Evolutionary conservation across 176 grass and related monocot genomes (phyloP), one percentile per base, ranked within the genome.

Genomic region (Carex myosuroides): DNA sequence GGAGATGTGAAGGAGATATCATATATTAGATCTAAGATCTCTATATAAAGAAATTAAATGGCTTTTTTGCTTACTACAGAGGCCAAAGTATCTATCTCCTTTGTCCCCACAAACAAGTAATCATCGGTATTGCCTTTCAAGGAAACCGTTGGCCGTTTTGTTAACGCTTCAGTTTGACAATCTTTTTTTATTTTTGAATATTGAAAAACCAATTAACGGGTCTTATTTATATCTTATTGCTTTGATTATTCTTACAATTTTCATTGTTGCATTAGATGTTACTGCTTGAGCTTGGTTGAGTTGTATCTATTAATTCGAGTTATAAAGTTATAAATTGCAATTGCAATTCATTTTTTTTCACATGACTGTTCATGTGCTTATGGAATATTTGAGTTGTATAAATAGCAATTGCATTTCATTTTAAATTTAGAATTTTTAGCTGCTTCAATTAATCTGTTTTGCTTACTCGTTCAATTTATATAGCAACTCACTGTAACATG

Each of bases 81-180:
- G 50, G 13, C 24, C 73, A 56, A 77, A 77, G 73, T 77, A 77
- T 77, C 73, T 77, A 56, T 77, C 73, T 77, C 26, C 13, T 8
- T 77, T 77, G 73, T 77, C 50, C 50, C 50, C 21, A 52, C 42
- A 73, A 73, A 75, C 70, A 75, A 75, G 44, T 26, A 74, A 74
- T 1, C 18, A 71, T 46, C 20, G 17, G 42, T 37, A 3, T 29
- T 53, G 70, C 21, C 6, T 75, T 50, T 75, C 12, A 54, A 75
- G 20, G 21, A 75, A 75, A 24, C 42, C 10, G 17, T 75, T 75
- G 64, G 32, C 21, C 13, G 29, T 37, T 68, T 2, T 18, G 30
- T 37, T 37, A 37, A 32, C 30, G 14, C 13, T 17, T 37, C 14
- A 14, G 13, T 33, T 39, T 39, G 37, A 39, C 37, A 39, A 39